Conservation (phyloP, 192 early-diverging fungal species). For the Podila verticillata region DNA sequence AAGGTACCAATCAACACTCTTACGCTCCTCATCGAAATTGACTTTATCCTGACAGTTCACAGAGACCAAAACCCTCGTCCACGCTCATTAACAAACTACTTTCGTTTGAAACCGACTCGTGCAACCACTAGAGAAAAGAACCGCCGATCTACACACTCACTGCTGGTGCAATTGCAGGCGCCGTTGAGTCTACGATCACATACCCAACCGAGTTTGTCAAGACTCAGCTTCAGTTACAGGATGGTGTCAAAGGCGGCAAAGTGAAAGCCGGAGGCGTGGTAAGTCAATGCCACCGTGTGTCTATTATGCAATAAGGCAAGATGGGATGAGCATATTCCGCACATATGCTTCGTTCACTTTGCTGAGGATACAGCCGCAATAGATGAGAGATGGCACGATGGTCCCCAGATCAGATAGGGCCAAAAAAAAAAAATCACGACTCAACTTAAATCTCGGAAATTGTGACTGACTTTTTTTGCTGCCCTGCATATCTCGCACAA, state of each 20-base stretch:
- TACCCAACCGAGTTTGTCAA: slow-evolving; percentile 98
- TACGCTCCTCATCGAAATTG: background rate
- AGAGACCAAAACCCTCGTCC: background rate
- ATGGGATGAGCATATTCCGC: too few species aligned
- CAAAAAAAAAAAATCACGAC: slow-evolving; percentile 2
- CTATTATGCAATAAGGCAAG: background rate
- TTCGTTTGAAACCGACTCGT: background rate
- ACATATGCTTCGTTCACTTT: too few species aligned
- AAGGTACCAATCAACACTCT: slow-evolving; percentile 4
- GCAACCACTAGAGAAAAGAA: slow-evolving; percentile 28
- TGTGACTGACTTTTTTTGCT: slow-evolving; percentile 13
- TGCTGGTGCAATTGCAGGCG: slow-evolving; percentile 90
- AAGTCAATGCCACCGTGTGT: slow-evolving; percentile 5
- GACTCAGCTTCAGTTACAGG: slow-evolving; percentile 94
- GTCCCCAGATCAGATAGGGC: background rate
- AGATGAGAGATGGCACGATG: too few species aligned
- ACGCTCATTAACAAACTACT: background rate
- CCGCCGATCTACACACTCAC: slow-evolving; percentile 69
- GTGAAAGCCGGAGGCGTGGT: slow-evolving; percentile 39
- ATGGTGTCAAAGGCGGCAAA: slow-evolving; percentile 47
- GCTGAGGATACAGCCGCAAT: too few species aligned
- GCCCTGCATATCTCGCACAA: background rate
- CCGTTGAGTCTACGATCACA: slow-evolving; percentile 88
- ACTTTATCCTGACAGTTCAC: background rate
- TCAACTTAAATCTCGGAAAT: background rate